Conservation (phyloP, 2,329 filamentous ascomycete species). For the Xylariaceae sp. region DNA sequence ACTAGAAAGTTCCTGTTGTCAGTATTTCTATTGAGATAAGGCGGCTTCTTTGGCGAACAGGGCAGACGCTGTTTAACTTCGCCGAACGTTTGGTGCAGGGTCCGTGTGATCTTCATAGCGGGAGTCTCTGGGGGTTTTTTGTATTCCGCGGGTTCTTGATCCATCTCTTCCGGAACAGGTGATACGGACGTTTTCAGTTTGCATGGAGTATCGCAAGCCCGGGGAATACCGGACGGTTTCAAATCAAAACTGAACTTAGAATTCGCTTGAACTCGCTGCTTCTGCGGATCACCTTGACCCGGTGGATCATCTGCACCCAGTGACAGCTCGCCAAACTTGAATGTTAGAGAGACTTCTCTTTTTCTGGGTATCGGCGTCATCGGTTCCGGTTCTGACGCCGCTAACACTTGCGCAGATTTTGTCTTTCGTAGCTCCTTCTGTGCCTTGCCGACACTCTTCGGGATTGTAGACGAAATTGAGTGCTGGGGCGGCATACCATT, state of each 20-base stretch:
- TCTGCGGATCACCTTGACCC: slow-evolving; percentile 21
- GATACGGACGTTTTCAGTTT: slow-evolving; percentile 11
- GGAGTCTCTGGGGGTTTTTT: slow-evolving; percentile 33
- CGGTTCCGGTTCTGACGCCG: slow-evolving; percentile 11
- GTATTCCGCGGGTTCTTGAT: slow-evolving; percentile 9
- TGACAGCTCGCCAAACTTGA: slow-evolving; percentile 35
- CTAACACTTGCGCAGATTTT: slow-evolving; percentile 23
- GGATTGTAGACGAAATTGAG: slow-evolving; percentile 12
- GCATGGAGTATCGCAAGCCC: slow-evolving; percentile 26
- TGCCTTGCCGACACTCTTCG: slow-evolving; percentile 12
- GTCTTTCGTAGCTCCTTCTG: slow-evolving; percentile 23
- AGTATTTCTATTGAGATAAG: slow-evolving; percentile 69
- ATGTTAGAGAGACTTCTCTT: slow-evolving; percentile 42
- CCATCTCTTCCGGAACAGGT: slow-evolving; percentile 9
- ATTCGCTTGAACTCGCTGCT: slow-evolving; percentile 43
- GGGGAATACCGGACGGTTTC: slow-evolving; percentile 17
- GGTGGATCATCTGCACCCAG: slow-evolving; percentile 31
- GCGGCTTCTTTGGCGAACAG: slow-evolving; percentile 42
- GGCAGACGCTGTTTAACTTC: slow-evolving; percentile 33
- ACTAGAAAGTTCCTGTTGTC: slow-evolving; percentile 59
- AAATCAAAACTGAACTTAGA: slow-evolving; percentile 27
- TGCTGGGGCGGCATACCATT: slow-evolving; percentile 36
- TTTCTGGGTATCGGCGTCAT: slow-evolving; percentile 14
- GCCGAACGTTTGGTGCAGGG: slow-evolving; percentile 25
- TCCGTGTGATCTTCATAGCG: slow-evolving; percentile 19